These are phyloP conservation scores for Tremellales sp. DNA, from an alignment of 1,284 basidiomycete species.

Conservation along the genomic window DNA sequence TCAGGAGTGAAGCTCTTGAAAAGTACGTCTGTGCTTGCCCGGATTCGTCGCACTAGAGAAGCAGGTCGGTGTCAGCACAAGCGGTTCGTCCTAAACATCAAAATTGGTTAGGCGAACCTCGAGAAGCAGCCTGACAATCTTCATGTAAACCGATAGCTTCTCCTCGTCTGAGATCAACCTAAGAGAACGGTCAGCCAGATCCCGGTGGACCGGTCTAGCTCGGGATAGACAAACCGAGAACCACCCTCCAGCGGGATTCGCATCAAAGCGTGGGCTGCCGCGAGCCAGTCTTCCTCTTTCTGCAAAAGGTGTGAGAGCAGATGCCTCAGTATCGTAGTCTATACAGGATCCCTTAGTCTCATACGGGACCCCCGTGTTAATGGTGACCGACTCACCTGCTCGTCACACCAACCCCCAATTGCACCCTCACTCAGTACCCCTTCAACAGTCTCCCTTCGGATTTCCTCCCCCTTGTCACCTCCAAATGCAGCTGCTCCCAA, in stretches of 20 bases:
- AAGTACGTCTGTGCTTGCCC: slow-evolving; percentile 94
- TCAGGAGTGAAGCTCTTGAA: slow-evolving; percentile 87
- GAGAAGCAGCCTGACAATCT: slow-evolving; percentile 88
- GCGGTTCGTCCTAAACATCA: not conserved
- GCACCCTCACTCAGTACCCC: slow-evolving; percentile 52
- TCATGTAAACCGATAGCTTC: slow-evolving; percentile 84
- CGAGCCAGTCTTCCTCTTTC: slow-evolving; percentile 84
- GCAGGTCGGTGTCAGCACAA: slow-evolving; percentile 9
- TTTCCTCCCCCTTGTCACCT: slow-evolving; percentile 25
- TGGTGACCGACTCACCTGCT: slow-evolving; percentile 64
- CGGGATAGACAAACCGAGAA: slow-evolving; percentile 60
- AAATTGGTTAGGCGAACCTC: slow-evolving; percentile 59
- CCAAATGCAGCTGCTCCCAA: slow-evolving; percentile 27
- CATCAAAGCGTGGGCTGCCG: slow-evolving; percentile 85
- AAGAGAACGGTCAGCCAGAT: slow-evolving; percentile 5
- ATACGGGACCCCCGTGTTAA: slow-evolving; percentile 8
- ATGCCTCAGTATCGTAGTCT: slow-evolving; percentile 79
- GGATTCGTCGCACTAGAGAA: slow-evolving; percentile 40
- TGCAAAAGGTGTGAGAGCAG: slow-evolving; percentile 87
- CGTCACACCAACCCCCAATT: slow-evolving; percentile 69
- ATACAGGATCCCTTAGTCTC: slow-evolving; percentile 3
- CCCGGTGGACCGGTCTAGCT: not conserved
- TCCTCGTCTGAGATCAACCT: slow-evolving; percentile 74
- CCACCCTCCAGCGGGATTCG: slow-evolving; percentile 86
- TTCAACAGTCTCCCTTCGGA: slow-evolving; percentile 35